phyloP scores from a whole-genome alignment of 805 yeast species.

The Komagataella kurtzmanii region DNA sequence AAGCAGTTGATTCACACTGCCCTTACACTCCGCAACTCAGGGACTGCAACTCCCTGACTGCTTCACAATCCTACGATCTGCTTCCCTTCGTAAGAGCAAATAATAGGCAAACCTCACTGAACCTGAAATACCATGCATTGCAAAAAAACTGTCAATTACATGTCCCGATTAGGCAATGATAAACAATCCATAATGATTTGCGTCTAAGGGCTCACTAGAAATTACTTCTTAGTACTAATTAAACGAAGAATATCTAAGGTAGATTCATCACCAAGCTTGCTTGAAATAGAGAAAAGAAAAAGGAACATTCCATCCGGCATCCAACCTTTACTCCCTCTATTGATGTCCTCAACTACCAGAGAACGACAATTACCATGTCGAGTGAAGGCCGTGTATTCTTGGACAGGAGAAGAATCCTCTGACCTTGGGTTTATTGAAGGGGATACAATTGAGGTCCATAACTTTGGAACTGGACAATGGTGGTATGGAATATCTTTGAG shows the following conservation, averaged over 20 bases:
- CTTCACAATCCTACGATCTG: neutral
- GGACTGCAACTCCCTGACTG: too few relatives aligned
- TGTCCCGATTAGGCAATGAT: neutral
- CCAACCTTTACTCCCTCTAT: neutral
- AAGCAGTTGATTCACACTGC: too few relatives aligned
- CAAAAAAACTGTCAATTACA: neutral
- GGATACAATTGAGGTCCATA: slow-evolving; percentile 70
- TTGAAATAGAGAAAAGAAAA: neutral
- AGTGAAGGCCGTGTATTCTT: slow-evolving; percentile 61
- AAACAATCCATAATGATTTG: neutral
- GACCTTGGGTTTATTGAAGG: slow-evolving; percentile 93
- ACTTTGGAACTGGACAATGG: slow-evolving; percentile 81
- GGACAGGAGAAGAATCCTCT: slow-evolving; percentile 86
- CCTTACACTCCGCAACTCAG: too few relatives aligned
- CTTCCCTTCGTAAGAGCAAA: neutral
- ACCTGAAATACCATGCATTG: neutral
- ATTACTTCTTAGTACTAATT: neutral
- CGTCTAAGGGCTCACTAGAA: neutral
- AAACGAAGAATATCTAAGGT: neutral
- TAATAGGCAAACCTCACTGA: neutral
- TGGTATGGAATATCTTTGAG: slow-evolving; percentile 77
- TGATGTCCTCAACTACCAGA: neutral
- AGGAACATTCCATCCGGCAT: neutral
- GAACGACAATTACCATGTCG: slow-evolving; percentile 1
- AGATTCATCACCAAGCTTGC: neutral